Conservation (phyloP, 164 flowering plant genomes). For the Piper betle region DNA sequence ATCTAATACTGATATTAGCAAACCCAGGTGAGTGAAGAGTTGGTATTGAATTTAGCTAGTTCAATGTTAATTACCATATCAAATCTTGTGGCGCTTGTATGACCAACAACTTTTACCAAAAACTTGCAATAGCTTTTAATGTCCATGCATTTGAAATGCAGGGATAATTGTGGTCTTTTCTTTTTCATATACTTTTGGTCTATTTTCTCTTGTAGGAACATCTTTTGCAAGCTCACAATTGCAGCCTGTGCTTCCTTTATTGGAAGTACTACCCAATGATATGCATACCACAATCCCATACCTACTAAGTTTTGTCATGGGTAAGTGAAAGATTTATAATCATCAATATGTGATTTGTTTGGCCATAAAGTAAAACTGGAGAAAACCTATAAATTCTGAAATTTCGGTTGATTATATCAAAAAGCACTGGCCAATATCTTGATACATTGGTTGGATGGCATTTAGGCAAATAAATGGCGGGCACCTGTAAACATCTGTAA, state of each 20-base stretch:
- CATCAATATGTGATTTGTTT: background rate
- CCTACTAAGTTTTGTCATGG: conserved; percentile 58
- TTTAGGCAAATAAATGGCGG: no score
- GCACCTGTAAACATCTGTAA: no score
- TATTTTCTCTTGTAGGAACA: conserved; percentile 33
- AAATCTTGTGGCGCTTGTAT: no score
- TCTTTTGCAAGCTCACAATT: conserved; percentile 65
- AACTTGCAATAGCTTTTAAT: no score
- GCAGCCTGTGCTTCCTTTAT: conserved; percentile 57
- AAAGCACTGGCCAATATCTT: no score
- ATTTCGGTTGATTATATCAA: no score
- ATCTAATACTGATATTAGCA: conserved; percentile 59
- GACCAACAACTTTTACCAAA: no score
- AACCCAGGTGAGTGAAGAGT: conserved; percentile 58
- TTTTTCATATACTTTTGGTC: background rate
- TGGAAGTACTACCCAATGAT: conserved; percentile 54
- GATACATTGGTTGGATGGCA: no score
- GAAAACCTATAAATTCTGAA: no score
- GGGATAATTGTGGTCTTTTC: conserved; percentile 1
- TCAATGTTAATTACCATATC: no score
- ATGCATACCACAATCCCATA: conserved; percentile 49
- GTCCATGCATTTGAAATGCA: no score
- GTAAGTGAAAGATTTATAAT: conserved; percentile 21
- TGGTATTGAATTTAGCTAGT: background rate
- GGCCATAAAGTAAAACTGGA: background rate